Conservation (phyloP, 2,329 filamentous ascomycete genomes). For the Talaromyces sp. region DNA sequence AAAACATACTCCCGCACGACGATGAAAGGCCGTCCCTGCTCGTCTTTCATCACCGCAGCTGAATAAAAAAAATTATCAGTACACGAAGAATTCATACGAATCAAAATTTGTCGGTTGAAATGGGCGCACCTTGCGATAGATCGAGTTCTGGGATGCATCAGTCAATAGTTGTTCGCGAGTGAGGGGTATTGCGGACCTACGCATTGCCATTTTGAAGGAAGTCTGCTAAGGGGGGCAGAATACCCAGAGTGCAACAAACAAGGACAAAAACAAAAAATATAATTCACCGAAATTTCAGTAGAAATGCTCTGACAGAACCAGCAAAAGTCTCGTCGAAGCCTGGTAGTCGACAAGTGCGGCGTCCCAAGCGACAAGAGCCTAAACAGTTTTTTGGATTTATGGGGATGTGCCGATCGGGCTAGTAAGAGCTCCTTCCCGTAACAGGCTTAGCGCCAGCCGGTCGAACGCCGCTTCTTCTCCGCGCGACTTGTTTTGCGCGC, state of each 20-base stretch:
- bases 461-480: slow-evolving; percentile 16
- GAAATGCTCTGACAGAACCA: neutral
- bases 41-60: slow-evolving; percentile 86
- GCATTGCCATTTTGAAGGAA: slow-evolving; percentile 43
- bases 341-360: slow-evolving; percentile 18
- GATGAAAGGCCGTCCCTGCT: slow-evolving; percentile 95
- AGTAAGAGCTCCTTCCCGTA: slow-evolving; percentile 32
- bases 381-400: slow-evolving; percentile 27
- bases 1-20: slow-evolving; percentile 85
- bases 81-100: slow-evolving; percentile 15
- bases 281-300: neutral
- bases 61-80: slow-evolving; percentile 16
- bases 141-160: slow-evolving; percentile 38
- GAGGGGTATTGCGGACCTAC: slow-evolving; percentile 38
- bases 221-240: slow-evolving; percentile 26
- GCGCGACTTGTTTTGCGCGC: slow-evolving; percentile 19
- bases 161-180: slow-evolving; percentile 21
- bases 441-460: slow-evolving; percentile 26
- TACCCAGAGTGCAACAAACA: slow-evolving; percentile 11
- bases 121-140: slow-evolving; percentile 40
- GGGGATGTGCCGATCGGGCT: slow-evolving; percentile 28
- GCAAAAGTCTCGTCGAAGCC: slow-evolving; percentile 13
- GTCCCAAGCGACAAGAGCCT: slow-evolving; percentile 13
- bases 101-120: slow-evolving; percentile 1
- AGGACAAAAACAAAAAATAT: slow-evolving; percentile 5